Conservation (phyloP, 2,329 filamentous ascomycete species). For the Apiospora kogelbergensis region DNA sequence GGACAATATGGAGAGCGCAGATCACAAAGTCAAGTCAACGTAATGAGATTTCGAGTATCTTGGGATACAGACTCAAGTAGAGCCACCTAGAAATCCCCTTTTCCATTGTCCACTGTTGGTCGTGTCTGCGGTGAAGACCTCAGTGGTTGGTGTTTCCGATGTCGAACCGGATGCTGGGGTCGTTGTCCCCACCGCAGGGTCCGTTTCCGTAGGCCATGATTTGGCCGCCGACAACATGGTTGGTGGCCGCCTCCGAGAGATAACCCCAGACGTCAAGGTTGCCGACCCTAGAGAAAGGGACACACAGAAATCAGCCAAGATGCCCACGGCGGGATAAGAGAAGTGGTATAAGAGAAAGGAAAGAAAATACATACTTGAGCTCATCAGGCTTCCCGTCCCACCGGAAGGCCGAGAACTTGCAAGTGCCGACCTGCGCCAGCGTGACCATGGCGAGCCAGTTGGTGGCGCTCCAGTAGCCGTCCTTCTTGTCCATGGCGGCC, state of each 20-base stretch:
- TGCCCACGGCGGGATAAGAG: not conserved
- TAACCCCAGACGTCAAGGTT: constrained; percentile 7
- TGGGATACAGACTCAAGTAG: not conserved
- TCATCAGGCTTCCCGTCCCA: not conserved
- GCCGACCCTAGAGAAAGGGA: not conserved
- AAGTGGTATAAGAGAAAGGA: not conserved
- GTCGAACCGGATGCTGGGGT: not conserved
- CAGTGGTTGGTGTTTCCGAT: not conserved
- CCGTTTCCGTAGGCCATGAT: not conserved
- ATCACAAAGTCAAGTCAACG: too few species aligned
- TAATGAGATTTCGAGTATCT: not conserved
- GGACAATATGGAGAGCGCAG: too few species aligned
- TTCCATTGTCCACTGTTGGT: too few species aligned
- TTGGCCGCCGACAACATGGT: not conserved
- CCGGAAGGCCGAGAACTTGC: not conserved
- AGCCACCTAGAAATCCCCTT: not conserved
- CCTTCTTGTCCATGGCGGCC: not conserved
- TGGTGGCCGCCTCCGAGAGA: not conserved
- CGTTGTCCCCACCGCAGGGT: not conserved
- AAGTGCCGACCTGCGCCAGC: not conserved
- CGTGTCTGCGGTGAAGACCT: not conserved
- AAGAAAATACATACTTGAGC: not conserved
- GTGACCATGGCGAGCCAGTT: not conserved
- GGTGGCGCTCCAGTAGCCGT: not conserved
- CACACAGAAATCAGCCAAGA: not conserved